Conservation (phyloP, 768 basidiomycete genomes). For the Psilocybe cyanescens region DNA sequence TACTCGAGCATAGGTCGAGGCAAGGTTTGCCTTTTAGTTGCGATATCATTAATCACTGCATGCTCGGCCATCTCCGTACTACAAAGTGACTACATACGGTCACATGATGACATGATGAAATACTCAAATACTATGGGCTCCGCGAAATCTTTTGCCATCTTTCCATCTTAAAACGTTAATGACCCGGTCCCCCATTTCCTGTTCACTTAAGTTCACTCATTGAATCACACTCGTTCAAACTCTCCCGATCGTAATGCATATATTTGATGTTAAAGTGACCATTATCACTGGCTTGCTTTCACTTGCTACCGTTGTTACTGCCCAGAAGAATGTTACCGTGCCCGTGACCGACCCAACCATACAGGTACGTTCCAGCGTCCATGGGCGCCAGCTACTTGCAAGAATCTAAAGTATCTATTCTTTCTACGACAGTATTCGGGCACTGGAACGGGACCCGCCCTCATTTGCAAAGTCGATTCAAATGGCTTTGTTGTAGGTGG, state of each 20-base stretch:
- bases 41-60: too few species aligned
- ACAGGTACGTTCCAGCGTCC: not conserved
- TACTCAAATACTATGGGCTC: too few species aligned
- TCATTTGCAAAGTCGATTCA: conserved; percentile 8
- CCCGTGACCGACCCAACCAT: conserved; percentile 1
- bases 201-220: not conserved
- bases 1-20: too few species aligned
- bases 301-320: not conserved
- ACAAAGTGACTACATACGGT: too few species aligned
- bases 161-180: too few species aligned
- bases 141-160: too few species aligned
- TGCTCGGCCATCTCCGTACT: too few species aligned
- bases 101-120: too few species aligned
- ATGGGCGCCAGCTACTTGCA: too few species aligned
- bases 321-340: conserved; percentile 7
- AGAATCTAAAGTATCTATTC: not conserved
- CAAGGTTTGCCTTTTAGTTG: too few species aligned
- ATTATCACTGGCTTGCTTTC: not conserved
- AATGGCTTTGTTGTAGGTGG: conserved; percentile 6
- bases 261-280: not conserved
- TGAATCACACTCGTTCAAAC: not conserved
- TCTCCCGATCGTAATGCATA: not conserved
- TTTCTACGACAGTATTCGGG: conserved; percentile 2
- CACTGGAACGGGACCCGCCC: conserved; percentile 4
- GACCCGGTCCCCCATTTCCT: too few species aligned